These are phyloP conservation scores for Delitschia confertaspora DNA, from an alignment of 495 filamentous ascomycete species.

Conservation along the genomic window DNA sequence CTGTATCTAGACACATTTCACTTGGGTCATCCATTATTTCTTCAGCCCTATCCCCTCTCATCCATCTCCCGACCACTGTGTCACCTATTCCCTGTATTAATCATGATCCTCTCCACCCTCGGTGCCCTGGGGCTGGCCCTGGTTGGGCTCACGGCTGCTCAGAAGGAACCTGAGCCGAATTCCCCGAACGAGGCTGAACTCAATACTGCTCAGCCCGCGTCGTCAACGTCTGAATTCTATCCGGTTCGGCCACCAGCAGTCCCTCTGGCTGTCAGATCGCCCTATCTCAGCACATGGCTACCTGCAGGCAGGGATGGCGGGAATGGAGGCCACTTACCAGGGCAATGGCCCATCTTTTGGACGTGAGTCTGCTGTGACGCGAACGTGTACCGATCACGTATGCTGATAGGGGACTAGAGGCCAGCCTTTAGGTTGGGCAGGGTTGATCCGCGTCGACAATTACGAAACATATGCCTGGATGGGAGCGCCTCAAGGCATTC, in stretches of 20 bases:
- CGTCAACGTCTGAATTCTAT: constrained; percentile 39
- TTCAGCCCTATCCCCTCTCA: too few relatives aligned
- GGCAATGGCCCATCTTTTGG: constrained; percentile 51
- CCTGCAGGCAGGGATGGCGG: constrained; percentile 45
- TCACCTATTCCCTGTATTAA: too few relatives aligned
- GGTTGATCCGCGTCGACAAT: constrained; percentile 50
- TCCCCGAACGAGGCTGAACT: neutral
- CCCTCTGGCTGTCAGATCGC: constrained; percentile 50
- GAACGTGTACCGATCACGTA: neutral
- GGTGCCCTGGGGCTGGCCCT: too few relatives aligned
- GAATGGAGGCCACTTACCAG: constrained; percentile 51
- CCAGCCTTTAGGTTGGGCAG: constrained; percentile 46
- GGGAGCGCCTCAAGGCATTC: constrained; percentile 38
- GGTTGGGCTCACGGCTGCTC: too few relatives aligned
- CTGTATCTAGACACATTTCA: too few relatives aligned
- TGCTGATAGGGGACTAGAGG: constrained; percentile 31
- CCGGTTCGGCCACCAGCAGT: constrained; percentile 49
- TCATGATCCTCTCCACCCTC: too few relatives aligned
- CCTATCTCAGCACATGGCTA: constrained; percentile 51
- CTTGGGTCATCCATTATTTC: too few relatives aligned
- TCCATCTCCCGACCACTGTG: too few relatives aligned
- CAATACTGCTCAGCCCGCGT: neutral
- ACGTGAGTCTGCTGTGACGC: constrained; percentile 34
- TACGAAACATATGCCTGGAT: constrained; percentile 50
- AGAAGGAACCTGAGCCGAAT: too few relatives aligned